Evolutionary conservation across 148 eudicot species (phyloP), one percentile per base, ranked within the genome.

Genomic region (Cornus suecica): DNA sequence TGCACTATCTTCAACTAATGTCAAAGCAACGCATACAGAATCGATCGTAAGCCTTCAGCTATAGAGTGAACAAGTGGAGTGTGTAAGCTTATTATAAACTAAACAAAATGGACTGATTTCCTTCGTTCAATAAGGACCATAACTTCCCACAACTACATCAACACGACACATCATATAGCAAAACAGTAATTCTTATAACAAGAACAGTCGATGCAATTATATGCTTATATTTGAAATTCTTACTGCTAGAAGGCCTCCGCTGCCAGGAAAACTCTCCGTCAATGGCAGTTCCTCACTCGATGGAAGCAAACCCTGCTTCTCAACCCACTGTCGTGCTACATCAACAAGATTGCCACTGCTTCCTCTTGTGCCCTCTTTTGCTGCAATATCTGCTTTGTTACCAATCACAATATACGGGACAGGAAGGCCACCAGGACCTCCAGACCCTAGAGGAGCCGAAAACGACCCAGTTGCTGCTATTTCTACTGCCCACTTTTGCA

Each of bases 271-370:
- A 82, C 90, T 90, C 77, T 92, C 99, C 56, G 90, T 86, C 81
- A 94, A 69, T 25, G 97, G 97, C 70, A 94, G 84, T 71, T 94
- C 99, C 70, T 94, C 99, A 65, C 89, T 89, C 61, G 96, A 78
- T 56, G 99, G 87, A 77, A 94, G 96, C 71, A 94, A 88, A 76
- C 99, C 99, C 81, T 94, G 99, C 83, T 94, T 92, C 84, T 94
- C 97, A 77, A 92, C 96, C 99, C 99, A 94, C 37, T 92, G 96
- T 9, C 97, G 90, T 75, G 99, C 99, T 58, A 86, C 89, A 80
- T 94, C 97, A 68, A 94, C 97, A 73, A 94, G 97, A 86, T 94
- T 94, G 62, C 99, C 97, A 81, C 97, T 94, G 83, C 99, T 94
- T 76, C 90, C 94, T 76, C 83, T 79, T 1, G 77, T 74, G 52